Evolutionary conservation across 768 basidiomycete genomes (phyloP).

Genomic region (Boletales sp.): DNA sequence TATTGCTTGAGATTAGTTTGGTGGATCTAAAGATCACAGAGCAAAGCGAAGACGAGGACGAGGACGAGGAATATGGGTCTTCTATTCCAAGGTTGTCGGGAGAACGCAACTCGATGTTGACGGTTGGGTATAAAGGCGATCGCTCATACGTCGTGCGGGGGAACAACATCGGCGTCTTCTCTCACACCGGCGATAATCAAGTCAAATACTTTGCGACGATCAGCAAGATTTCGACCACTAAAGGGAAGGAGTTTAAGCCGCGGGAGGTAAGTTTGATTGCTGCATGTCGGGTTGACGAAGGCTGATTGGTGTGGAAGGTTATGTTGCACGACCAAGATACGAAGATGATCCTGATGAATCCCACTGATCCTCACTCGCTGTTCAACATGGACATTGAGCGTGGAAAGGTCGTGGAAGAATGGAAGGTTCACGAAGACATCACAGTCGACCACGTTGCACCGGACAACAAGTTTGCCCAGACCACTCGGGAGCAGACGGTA

Average conservation of each 20-base stretch:
- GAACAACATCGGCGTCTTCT: conserved; percentile 88
- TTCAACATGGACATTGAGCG: conserved; percentile 91
- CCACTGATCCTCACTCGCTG: conserved; percentile 72
- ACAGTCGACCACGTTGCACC: conserved; percentile 88
- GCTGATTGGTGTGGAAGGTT: conserved; percentile 48
- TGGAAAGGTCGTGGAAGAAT: conserved; percentile 97
- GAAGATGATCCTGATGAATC: conserved; percentile 92
- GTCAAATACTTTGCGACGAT: conserved; percentile 89
- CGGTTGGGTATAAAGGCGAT: conserved; percentile 94
- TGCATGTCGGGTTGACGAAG: not conserved
- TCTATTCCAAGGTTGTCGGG: conserved; percentile 44
- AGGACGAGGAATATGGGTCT: conserved; percentile 35
- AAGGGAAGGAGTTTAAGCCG: conserved; percentile 83
- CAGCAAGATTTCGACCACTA: conserved; percentile 71
- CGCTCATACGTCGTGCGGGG: conserved; percentile 92
- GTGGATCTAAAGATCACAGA: conserved; percentile 38
- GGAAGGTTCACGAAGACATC: conserved; percentile 93
- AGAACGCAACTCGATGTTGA: conserved; percentile 82
- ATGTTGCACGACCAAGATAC: conserved; percentile 97
- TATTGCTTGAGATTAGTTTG: not conserved
- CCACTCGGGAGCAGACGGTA: conserved; percentile 87
- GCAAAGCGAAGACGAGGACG: conserved; percentile 35
- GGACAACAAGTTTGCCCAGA: conserved; percentile 92
- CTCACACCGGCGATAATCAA: conserved; percentile 60
- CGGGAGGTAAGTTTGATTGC: conserved; percentile 56